Evolutionary conservation across 1,284 basidiomycete species (phyloP).

Genomic region (Takashimella koratensis): DNA sequence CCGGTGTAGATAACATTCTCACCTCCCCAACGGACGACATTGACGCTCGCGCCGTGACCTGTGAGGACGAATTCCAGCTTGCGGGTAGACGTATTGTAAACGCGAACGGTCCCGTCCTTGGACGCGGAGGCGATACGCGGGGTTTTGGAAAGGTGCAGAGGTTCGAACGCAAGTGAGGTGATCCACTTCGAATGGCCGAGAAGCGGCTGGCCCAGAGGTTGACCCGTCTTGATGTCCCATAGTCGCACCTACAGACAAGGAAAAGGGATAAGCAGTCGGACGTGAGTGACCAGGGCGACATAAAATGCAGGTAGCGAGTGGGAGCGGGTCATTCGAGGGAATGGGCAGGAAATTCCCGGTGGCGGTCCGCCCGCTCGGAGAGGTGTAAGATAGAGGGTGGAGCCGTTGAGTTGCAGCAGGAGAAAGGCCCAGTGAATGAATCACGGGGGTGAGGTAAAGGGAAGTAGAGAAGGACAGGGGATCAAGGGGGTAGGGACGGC

Average conservation of each 20-base stretch:
- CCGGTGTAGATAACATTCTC: slow-evolving; percentile 89
- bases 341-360: too few relatives aligned
- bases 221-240: slow-evolving; percentile 88
- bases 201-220: slow-evolving; percentile 74
- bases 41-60: slow-evolving; percentile 90
- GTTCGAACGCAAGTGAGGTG: slow-evolving; percentile 94
- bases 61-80: slow-evolving; percentile 80
- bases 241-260: slow-evolving; percentile 74
- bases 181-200: slow-evolving; percentile 97
- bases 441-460: too few relatives aligned
- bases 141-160: slow-evolving; percentile 73
- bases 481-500: too few relatives aligned
- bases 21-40: slow-evolving; percentile 94
- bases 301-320: too few relatives aligned
- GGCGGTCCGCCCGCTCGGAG: too few relatives aligned
- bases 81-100: slow-evolving; percentile 79
- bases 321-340: too few relatives aligned
- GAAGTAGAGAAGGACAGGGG: too few relatives aligned
- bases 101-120: slow-evolving; percentile 90
- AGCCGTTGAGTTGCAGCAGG: too few relatives aligned
- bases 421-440: too few relatives aligned
- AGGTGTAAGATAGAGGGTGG: too few relatives aligned
- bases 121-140: slow-evolving; percentile 93
- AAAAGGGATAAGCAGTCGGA: too few relatives aligned
- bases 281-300: too few relatives aligned